Evolutionary conservation across 495 filamentous ascomycete species (phyloP).

Genomic region (Rostrohypoxylon terebratum): DNA sequence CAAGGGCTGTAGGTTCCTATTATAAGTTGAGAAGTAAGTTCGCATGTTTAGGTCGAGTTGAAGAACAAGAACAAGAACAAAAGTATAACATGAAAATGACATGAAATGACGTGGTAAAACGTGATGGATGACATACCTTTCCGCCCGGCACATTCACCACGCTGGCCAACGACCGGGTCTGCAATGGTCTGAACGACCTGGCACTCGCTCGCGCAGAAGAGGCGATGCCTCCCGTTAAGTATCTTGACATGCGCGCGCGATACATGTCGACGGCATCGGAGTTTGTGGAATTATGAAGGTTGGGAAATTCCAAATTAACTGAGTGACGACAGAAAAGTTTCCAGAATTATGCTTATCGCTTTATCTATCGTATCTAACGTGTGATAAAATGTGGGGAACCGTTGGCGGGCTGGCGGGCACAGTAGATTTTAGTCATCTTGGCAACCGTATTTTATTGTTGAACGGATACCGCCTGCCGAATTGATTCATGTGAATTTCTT

Average conservation of each 20-base stretch:
- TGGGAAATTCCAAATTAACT: neutral
- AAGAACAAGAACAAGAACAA: neutral
- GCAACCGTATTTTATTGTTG: conserved; percentile 1
- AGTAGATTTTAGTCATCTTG: conserved; percentile 5
- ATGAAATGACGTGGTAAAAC: neutral
- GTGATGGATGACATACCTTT: conserved; percentile 38
- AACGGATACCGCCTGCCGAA: conserved; percentile 19
- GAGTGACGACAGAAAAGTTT: conserved; percentile 44
- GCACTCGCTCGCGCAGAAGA: conserved; percentile 32
- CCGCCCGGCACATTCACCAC: conserved; percentile 40
- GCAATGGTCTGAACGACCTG: conserved; percentile 32
- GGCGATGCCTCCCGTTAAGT: conserved; percentile 41
- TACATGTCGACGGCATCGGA: conserved; percentile 44
- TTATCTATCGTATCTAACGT: conserved; percentile 10
- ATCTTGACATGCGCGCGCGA: conserved; percentile 45
- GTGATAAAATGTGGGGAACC: neutral
- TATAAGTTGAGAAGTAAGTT: conserved; percentile 36
- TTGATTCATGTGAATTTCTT: neutral
- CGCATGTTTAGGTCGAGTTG: neutral
- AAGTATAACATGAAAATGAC: too few relatives aligned
- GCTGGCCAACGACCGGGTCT: conserved; percentile 44
- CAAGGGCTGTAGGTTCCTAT: conserved; percentile 89
- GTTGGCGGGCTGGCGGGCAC: too few relatives aligned
- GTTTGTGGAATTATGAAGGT: neutral
- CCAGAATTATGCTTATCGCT: conserved; percentile 24